Conservation (phyloP, 768 basidiomycete genomes). For the Galerina sulciceps region DNA sequence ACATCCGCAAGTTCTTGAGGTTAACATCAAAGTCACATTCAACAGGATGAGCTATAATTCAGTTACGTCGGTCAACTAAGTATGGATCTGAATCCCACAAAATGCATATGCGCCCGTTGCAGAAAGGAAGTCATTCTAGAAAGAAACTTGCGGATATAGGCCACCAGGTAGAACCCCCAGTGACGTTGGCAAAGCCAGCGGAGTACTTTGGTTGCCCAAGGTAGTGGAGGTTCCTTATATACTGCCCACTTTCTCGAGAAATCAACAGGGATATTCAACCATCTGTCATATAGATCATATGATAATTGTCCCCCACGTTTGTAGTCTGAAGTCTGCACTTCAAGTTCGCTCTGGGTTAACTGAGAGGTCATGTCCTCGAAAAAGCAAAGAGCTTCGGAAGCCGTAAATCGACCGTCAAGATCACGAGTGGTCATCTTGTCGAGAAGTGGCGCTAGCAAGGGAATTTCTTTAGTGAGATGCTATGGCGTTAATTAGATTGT, state of each 20-base stretch:
- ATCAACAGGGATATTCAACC: conserved; percentile 13
- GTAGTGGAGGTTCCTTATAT: conserved; percentile 18
- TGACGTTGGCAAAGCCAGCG: background rate
- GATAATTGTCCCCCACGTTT: background rate
- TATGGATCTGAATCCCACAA: too few species aligned
- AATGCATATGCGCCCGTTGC: background rate
- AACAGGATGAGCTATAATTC: too few species aligned
- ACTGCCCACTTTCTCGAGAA: conserved; percentile 18
- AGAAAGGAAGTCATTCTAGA: background rate
- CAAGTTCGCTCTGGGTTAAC: conserved; percentile 3
- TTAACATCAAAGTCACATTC: too few species aligned
- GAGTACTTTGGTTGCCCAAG: background rate
- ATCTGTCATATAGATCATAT: conserved; percentile 20
- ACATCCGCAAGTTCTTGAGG: too few species aligned
- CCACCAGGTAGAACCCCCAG: background rate
- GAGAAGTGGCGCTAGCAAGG: conserved; percentile 30
- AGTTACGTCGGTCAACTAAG: too few species aligned
- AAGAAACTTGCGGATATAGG: background rate
- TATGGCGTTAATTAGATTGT: background rate
- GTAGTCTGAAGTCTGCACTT: background rate
- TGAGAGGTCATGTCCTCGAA: conserved; percentile 16
- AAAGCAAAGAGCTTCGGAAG: conserved; percentile 28
- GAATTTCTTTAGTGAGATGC: conserved; percentile 20
- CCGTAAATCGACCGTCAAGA: conserved; percentile 25
- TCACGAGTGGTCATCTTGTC: conserved; percentile 30